A percentile compares a stretch with the other conserved stretches of the same genome.
phyloP scores from a whole-genome alignment of 1,139 yeast genomes.

The Kluyveromyces marxianus region DNA sequence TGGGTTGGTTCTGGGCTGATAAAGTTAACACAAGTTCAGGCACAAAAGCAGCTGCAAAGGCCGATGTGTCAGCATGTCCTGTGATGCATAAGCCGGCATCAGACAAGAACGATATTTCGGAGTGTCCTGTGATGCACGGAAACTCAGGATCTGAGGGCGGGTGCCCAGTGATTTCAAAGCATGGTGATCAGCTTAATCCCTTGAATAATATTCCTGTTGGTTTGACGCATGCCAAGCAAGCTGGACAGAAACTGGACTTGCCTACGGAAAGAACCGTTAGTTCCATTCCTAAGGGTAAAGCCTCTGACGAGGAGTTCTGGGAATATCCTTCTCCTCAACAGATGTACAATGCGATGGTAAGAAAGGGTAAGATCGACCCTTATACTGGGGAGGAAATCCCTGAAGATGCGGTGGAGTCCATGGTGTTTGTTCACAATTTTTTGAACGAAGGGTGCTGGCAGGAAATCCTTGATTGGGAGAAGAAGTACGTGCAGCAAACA shows the following conservation, averaged over 20 bases:
- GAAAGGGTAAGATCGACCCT: conserved; percentile 62
- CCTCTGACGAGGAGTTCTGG: conserved; percentile 53
- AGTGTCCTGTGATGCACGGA: conserved; percentile 20
- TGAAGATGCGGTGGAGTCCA: conserved; percentile 91
- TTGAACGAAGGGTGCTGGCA: conserved; percentile 98
- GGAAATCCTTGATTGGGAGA: conserved; percentile 89
- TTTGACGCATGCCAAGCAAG: conserved; percentile 58
- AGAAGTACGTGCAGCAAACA: conserved; percentile 44
- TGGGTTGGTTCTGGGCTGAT: conserved; percentile 88
- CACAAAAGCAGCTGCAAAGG: conserved; percentile 2
- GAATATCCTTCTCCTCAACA: conserved; percentile 99
- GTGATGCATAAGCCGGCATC: conserved; percentile 32
- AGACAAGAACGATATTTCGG: conserved; percentile 12
- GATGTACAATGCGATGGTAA: conserved; percentile 94
- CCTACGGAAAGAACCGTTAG: conserved; percentile 82
- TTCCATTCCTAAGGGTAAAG: conserved; percentile 77
- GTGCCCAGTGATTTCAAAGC: conserved; percentile 36
- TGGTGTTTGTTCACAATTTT: conserved; percentile 97
- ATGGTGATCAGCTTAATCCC: conserved; percentile 43
- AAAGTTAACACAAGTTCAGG: conserved; percentile 7
- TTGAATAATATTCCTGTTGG: conserved; percentile 82
- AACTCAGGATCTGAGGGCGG: conserved; percentile 31
- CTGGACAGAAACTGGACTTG: conserved; percentile 71
- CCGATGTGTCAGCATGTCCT: conserved; percentile 37
- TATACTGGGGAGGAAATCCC: conserved; percentile 56